Evolutionary conservation across 2,329 filamentous ascomycete species (phyloP).

Genomic region (Zasmidium angulare): DNA sequence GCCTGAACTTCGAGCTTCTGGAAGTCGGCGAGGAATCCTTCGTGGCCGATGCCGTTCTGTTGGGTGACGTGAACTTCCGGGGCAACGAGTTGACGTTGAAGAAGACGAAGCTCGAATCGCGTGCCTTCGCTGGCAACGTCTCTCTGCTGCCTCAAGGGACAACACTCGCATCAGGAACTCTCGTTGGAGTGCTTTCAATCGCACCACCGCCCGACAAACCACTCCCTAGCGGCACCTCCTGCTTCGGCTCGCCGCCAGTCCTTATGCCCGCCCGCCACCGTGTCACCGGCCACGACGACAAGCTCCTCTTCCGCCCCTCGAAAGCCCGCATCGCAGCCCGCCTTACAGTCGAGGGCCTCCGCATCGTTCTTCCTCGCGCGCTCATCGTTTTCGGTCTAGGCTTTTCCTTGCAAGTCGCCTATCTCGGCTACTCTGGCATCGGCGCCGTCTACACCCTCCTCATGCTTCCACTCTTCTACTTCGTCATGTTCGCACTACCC

Average conservation of each 20-base stretch:
- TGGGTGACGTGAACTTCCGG: constrained; percentile 21
- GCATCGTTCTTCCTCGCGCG: constrained; percentile 28
- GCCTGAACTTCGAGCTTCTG: constrained; percentile 23
- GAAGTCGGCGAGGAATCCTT: constrained; percentile 27
- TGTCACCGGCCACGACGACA: constrained; percentile 22
- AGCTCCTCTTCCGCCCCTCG: constrained; percentile 24
- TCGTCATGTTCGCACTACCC: constrained; percentile 26
- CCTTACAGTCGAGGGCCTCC: constrained; percentile 25
- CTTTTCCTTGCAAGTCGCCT: constrained; percentile 23
- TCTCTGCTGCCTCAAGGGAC: constrained; percentile 25
- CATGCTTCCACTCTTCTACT: constrained; percentile 28
- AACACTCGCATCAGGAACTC: constrained; percentile 22
- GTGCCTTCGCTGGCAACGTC: constrained; percentile 26
- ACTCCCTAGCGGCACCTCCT: constrained; percentile 20
- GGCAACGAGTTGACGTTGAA: constrained; percentile 24
- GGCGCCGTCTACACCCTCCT: constrained; percentile 27
- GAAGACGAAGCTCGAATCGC: constrained; percentile 24
- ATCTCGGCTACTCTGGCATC: constrained; percentile 21
- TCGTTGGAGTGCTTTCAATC: constrained; percentile 26
- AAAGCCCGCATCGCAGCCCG: constrained; percentile 22
- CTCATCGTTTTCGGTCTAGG: constrained; percentile 29
- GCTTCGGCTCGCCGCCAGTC: constrained; percentile 26
- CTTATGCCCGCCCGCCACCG: constrained; percentile 28
- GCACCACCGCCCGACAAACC: constrained; percentile 20
- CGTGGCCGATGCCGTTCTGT: constrained; percentile 24